Percentiles rank a stretch among this genome's conserved stretches.
Conservation (phyloP, 2,329 filamentous ascomycete species). For the Aspergillus quadricinctus region DNA sequence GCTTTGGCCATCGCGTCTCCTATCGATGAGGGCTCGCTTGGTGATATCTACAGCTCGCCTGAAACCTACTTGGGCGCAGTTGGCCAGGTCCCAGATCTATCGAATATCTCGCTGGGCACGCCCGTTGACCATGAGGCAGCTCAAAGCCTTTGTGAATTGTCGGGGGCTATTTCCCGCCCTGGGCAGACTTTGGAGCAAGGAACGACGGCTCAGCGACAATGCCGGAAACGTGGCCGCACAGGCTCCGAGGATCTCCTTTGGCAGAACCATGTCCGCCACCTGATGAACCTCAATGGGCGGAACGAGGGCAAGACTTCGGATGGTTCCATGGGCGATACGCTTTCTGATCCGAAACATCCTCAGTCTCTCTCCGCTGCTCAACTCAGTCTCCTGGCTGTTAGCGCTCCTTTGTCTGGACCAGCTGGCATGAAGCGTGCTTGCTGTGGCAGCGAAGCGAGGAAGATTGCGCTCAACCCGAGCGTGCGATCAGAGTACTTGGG, state of each 20-base stretch:
- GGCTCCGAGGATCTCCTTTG: constrained; percentile 35
- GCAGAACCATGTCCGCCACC: constrained; percentile 36
- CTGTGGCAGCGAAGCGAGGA: constrained; percentile 36
- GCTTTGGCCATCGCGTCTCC: constrained; percentile 34
- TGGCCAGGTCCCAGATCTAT: constrained; percentile 30
- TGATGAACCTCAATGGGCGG: constrained; percentile 28
- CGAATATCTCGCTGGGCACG: constrained; percentile 31
- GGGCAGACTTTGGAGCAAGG: constrained; percentile 8
- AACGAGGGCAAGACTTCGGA: constrained; percentile 28
- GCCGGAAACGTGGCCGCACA: constrained; percentile 39
- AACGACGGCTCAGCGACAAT: constrained; percentile 19
- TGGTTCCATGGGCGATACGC: constrained; percentile 27
- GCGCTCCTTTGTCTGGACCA: constrained; percentile 29
- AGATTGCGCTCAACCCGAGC: constrained; percentile 32
- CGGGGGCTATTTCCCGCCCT: constrained; percentile 26
- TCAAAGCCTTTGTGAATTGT: constrained; percentile 39
- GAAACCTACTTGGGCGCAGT: constrained; percentile 24
- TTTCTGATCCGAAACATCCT: constrained; percentile 18
- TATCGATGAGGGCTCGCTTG: constrained; percentile 33
- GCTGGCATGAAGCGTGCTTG: constrained; percentile 40
- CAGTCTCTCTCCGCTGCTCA: constrained; percentile 12
- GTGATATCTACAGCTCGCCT: constrained; percentile 33
- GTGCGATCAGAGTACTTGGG: constrained; percentile 29
- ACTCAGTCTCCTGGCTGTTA: constrained; percentile 18
- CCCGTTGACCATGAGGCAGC: constrained; percentile 36